Conservation (phyloP, 306 rosid genomes). For the Trichosanthes cucumerina region DNA sequence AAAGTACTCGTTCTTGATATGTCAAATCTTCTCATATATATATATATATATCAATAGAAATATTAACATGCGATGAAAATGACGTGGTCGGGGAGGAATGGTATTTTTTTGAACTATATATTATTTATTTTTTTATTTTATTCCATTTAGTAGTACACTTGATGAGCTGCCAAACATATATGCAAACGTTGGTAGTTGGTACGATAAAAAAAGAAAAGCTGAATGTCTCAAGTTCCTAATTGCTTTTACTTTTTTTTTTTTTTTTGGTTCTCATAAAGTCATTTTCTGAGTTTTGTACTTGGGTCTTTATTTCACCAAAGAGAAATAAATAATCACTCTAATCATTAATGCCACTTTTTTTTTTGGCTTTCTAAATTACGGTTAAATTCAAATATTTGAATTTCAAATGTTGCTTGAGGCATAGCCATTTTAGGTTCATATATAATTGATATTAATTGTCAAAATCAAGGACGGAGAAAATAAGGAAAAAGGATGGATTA, state of each 20-base stretch:
- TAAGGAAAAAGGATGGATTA: no score
- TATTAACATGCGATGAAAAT: neutral
- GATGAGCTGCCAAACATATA: neutral
- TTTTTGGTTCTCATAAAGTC: neutral
- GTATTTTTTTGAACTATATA: neutral
- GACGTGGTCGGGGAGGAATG: neutral
- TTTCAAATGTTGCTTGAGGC: no score
- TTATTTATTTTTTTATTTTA: neutral
- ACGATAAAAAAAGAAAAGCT: neutral
- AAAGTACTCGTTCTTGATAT: neutral
- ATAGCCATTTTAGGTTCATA: no score
- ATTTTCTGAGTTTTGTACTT: neutral
- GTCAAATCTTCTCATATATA: neutral
- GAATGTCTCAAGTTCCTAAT: neutral
- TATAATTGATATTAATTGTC: neutral
- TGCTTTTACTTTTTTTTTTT: neutral
- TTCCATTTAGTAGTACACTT: neutral
- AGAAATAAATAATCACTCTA: neutral
- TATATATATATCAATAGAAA: no score
- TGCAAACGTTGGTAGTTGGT: neutral
- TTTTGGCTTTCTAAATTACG: no score
- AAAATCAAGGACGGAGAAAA: neutral
- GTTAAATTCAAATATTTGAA: no score
- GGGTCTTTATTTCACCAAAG: neutral
- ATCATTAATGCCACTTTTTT: neutral